phyloP scores from a whole-genome alignment of 2,329 filamentous ascomycete genomes.

The Fusarium brachygibbosum region DNA sequence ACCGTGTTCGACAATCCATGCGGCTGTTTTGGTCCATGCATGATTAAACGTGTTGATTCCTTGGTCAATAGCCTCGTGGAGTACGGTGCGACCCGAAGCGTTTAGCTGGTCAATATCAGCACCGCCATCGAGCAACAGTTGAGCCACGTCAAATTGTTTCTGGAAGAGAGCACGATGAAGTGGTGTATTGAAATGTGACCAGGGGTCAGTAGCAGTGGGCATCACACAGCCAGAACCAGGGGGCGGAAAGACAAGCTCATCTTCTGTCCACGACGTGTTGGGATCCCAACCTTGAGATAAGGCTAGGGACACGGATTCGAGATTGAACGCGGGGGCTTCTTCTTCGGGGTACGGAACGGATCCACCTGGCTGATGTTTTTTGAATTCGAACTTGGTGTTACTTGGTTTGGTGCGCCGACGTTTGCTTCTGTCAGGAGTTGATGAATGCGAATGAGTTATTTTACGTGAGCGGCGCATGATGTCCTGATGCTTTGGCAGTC shows the following conservation, averaged over 20 bases:
- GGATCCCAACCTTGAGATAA: conserved; percentile 1
- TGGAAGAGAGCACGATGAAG: neutral
- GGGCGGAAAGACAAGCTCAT: neutral
- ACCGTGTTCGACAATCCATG: neutral
- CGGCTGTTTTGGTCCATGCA: neutral
- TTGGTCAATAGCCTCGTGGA: neutral
- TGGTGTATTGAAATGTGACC: conserved; percentile 1
- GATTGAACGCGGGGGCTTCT: neutral
- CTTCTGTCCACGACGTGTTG: conserved; percentile 1
- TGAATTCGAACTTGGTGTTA: neutral
- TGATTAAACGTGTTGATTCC: neutral
- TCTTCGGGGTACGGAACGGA: neutral
- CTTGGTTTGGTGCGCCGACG: neutral
- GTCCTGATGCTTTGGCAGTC: neutral
- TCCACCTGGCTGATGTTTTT: neutral
- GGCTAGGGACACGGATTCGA: neutral
- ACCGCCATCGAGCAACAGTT: neutral
- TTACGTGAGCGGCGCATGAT: neutral
- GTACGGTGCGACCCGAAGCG: neutral
- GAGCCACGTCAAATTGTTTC: neutral
- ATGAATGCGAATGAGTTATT: neutral
- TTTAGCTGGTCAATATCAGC: neutral
- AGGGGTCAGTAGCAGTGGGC: neutral
- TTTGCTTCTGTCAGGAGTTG: neutral
- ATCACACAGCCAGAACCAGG: neutral